Percentiles rank a stretch among this genome's conserved stretches.
phyloP scores from a whole-genome alignment of 75 land plant genomes.

The Isoetes taiwanensis region DNA sequence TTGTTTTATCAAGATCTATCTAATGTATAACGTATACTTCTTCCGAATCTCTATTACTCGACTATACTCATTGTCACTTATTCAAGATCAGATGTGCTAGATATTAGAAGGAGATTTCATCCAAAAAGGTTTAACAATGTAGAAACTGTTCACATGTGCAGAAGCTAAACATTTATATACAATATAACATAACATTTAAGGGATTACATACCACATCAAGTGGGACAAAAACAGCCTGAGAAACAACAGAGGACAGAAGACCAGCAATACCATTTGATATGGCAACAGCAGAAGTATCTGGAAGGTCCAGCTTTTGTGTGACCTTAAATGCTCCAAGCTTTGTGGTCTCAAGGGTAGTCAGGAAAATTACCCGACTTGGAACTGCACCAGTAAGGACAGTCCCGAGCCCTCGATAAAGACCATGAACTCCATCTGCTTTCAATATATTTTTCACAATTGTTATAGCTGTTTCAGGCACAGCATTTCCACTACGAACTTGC shows the following conservation, averaged over 20 bases:
- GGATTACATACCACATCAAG: conserved; percentile 73
- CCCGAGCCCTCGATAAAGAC: conserved; percentile 91
- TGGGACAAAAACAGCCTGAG: conserved; percentile 93
- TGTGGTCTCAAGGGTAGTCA: conserved; percentile 84
- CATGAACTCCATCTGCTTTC: conserved; percentile 66
- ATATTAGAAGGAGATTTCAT: not conserved
- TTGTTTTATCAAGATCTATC: too few relatives aligned
- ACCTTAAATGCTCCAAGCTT: conserved; percentile 55
- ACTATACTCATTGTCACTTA: too few relatives aligned
- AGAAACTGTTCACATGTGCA: not conserved
- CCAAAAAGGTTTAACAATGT: not conserved
- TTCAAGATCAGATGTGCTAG: too few relatives aligned
- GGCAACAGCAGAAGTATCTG: conserved; percentile 75
- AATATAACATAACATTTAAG: not conserved
- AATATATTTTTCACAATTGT: conserved; percentile 52
- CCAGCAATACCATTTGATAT: conserved; percentile 92
- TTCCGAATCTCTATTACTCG: too few relatives aligned
- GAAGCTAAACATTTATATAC: not conserved
- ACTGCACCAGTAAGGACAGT: conserved; percentile 81
- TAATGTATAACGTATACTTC: too few relatives aligned
- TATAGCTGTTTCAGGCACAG: conserved; percentile 46
- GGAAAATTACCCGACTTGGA: conserved; percentile 81
- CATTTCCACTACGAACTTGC: conserved; percentile 61
- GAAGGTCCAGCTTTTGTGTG: conserved; percentile 49
- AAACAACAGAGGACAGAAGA: conserved; percentile 54